These are phyloP conservation scores for Pneumocystis canis DNA, from an alignment of 1,139 yeast species.

Conservation along the genomic window DNA sequence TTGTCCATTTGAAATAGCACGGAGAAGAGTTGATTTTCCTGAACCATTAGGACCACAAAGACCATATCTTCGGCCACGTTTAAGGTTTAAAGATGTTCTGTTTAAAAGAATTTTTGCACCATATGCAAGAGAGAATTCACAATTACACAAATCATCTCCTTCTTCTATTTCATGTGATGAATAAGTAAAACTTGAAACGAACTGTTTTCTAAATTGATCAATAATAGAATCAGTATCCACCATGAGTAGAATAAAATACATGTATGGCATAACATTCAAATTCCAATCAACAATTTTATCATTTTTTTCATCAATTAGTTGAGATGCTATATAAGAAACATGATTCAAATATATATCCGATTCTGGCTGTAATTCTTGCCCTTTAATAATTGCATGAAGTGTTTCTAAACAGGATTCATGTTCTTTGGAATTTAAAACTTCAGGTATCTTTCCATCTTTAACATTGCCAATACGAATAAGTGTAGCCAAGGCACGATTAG, in stretches of 20 bases:
- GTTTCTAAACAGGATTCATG: conserved; percentile 70
- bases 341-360: conserved; percentile 64
- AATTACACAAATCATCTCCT: conserved; percentile 99
- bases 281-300: conserved; percentile 88
- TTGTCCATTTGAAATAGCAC: conserved; percentile 99
- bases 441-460: conserved; percentile 79
- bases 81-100: conserved; percentile 71
- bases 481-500: conserved; percentile 91
- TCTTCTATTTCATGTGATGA: conserved; percentile 96
- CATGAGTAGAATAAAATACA: conserved; percentile 91
- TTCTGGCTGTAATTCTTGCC: conserved; percentile 47
- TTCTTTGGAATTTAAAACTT: conserved; percentile 97
- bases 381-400: conserved; percentile 54
- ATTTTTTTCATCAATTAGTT: conserved; percentile 94
- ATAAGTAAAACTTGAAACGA: conserved; percentile 96
- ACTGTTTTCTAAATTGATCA: conserved; percentile 89
- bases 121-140: conserved; percentile 97
- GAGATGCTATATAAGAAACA: conserved; percentile 96
- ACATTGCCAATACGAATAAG: conserved; percentile 98
- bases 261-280: conserved; percentile 76
- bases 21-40: conserved; percentile 98
- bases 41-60: conserved; percentile 99
- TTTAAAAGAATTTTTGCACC: conserved; percentile 94
- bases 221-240: conserved; percentile 77
- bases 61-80: conserved; percentile 96